These are phyloP conservation scores for Candida caryicola DNA, from an alignment of 805 yeast species.

Conservation along the genomic window DNA sequence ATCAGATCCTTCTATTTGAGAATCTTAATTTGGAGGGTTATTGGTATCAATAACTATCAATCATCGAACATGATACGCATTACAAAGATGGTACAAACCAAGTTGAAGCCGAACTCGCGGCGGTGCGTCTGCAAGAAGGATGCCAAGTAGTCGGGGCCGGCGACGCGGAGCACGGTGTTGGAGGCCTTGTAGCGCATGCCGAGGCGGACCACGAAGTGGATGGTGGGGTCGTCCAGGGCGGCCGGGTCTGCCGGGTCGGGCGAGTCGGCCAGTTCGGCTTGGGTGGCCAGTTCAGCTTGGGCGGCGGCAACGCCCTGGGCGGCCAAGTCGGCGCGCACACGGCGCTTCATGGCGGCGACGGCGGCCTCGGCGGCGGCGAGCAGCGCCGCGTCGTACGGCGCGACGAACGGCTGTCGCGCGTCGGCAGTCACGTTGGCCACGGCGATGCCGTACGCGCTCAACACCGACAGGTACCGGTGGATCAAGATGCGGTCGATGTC, in stretches of 20 bases:
- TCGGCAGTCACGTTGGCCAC: conserved; percentile 53
- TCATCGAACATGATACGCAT: conserved; percentile 28
- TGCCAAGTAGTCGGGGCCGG: conserved; percentile 20
- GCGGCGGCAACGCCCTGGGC: conserved; percentile 44
- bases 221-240: conserved; percentile 32
- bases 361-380: conserved; percentile 26
- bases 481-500: conserved; percentile 68
- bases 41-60: conserved; percentile 40
- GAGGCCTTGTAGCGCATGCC: conserved; percentile 85
- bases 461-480: conserved; percentile 77
- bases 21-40: conserved; percentile 64
- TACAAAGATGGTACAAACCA: conserved; percentile 33
- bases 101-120: conserved; percentile 35
- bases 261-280: no score
- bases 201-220: conserved; percentile 60
- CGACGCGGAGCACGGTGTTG: conserved; percentile 51
- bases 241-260: no score
- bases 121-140: conserved; percentile 29
- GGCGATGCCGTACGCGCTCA: conserved; percentile 87
- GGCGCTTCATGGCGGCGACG: conserved; percentile 24
- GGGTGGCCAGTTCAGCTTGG: conserved; percentile 34
- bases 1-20: conserved; percentile 68
- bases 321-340: conserved; percentile 44
- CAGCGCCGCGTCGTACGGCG: no score
- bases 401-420: conserved; percentile 38